Percentiles rank a stretch among this genome's conserved stretches.
These are phyloP conservation scores for Solanum hybrid DNA, from an alignment of 305 asterid genomes.

Conservation along the genomic window DNA sequence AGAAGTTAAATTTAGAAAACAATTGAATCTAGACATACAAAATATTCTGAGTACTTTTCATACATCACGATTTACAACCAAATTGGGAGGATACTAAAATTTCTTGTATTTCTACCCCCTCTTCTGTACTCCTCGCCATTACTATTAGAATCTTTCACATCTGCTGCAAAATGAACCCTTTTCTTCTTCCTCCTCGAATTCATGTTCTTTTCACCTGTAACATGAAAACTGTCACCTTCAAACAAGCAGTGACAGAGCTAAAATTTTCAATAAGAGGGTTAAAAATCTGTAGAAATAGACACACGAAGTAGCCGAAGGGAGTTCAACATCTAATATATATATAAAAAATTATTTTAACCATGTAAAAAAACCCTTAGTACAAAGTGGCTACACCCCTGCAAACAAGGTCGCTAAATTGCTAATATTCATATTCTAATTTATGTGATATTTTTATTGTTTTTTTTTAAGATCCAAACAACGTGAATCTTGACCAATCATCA, in stretches of 20 bases:
- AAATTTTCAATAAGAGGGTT: too few species aligned
- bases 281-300: fast-evolving
- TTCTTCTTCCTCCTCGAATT: background rate
- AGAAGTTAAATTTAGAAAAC: background rate
- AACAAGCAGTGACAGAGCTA: too few species aligned
- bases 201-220: background rate
- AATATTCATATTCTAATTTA: background rate
- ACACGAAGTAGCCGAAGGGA: fast-evolving
- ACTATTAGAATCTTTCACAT: slow-evolving; percentile 29
- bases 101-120: background rate
- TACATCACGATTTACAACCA: background rate
- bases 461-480: background rate
- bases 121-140: slow-evolving; percentile 45
- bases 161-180: slow-evolving; percentile 34
- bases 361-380: background rate
- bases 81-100: background rate
- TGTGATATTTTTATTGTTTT: background rate
- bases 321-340: too few species aligned
- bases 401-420: background rate
- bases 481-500: background rate
- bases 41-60: background rate
- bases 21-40: background rate
- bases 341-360: too few species aligned
- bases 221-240: background rate
- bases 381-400: background rate